Evolutionary conservation across 768 basidiomycete genomes (phyloP).

Genomic region (Kwoniella dendrophila): DNA sequence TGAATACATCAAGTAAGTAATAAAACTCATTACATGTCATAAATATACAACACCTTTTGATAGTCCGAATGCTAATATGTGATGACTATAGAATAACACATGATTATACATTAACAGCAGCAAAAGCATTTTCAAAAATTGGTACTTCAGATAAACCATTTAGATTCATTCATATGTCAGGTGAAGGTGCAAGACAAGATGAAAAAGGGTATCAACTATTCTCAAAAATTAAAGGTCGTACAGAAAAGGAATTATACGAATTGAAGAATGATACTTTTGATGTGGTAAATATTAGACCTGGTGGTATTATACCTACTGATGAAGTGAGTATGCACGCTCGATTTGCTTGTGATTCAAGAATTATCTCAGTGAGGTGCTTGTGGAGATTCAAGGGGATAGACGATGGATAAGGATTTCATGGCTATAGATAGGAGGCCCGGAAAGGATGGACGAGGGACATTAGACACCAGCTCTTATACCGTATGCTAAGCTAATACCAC

Average conservation of each 20-base stretch:
- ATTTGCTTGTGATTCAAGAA: background rate
- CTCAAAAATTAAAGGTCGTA: slow-evolving; percentile 57
- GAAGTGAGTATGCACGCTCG: slow-evolving; percentile 22
- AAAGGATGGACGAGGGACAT: too few relatives aligned
- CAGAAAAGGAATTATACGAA: slow-evolving; percentile 25
- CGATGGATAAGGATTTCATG: too few relatives aligned
- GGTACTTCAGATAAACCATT: slow-evolving; percentile 52
- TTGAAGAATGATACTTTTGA: slow-evolving; percentile 16
- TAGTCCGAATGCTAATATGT: background rate
- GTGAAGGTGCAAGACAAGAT: slow-evolving; percentile 57
- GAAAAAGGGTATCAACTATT: slow-evolving; percentile 54
- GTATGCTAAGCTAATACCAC: too few relatives aligned
- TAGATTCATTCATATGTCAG: slow-evolving; percentile 58
- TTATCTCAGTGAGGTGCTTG: background rate
- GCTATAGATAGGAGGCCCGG: too few relatives aligned
- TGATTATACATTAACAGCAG: slow-evolving; percentile 55
- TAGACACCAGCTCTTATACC: background rate
- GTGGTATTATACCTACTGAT: slow-evolving; percentile 28
- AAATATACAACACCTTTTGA: too few relatives aligned
- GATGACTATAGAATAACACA: slow-evolving; percentile 50
- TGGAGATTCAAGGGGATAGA: background rate
- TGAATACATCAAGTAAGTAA: slow-evolving; percentile 37
- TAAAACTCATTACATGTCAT: too few relatives aligned
- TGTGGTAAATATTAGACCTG: slow-evolving; percentile 33
- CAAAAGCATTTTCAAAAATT: slow-evolving; percentile 52